Percentiles rank a stretch among this genome's conserved stretches.
Conservation (phyloP, 352 stramenopile species). For the Thalassiosira hispida region DNA sequence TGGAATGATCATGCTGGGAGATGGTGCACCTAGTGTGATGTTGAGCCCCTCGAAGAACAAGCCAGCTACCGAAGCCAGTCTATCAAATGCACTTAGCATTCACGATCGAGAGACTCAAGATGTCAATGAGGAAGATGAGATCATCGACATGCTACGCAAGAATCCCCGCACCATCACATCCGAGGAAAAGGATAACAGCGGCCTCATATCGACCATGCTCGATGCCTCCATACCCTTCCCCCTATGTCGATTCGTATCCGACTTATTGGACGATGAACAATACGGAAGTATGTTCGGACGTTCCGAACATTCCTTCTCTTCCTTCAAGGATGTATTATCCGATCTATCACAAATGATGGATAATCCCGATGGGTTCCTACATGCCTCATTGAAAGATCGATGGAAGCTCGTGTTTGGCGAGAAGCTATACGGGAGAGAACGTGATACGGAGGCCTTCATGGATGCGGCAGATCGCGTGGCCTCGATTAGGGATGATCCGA, state of each 20-base stretch:
- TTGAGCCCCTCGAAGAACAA: too few relatives aligned
- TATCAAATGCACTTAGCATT: too few relatives aligned
- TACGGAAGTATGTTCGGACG: conserved; percentile 15
- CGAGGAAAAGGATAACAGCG: conserved; percentile 14
- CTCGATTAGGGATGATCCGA: conserved; percentile 4
- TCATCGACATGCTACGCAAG: too few relatives aligned
- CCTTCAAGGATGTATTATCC: conserved; percentile 35
- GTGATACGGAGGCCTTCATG: conserved; percentile 20
- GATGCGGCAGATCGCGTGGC: conserved; percentile 25
- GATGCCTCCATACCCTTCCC: conserved; percentile 28
- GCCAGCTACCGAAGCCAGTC: too few relatives aligned
- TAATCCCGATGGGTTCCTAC: conserved; percentile 37
- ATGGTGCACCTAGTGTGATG: too few relatives aligned
- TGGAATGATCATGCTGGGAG: conserved; percentile 7
- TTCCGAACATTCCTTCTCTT: conserved; percentile 39
- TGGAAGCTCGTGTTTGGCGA: conserved; percentile 33
- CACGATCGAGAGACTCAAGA: too few relatives aligned
- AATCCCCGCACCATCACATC: conserved; percentile 1
- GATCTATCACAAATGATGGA: conserved; percentile 50
- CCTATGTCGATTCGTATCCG: conserved; percentile 37
- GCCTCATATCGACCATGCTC: conserved; percentile 29
- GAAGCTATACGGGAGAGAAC: conserved; percentile 48
- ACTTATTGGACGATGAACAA: conserved; percentile 33
- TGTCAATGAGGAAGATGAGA: too few relatives aligned
- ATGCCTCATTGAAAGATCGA: conserved; percentile 22